These are phyloP conservation scores for Chlamydomonas applanata DNA, from an alignment of 139 green algal species.

Conservation along the genomic window DNA sequence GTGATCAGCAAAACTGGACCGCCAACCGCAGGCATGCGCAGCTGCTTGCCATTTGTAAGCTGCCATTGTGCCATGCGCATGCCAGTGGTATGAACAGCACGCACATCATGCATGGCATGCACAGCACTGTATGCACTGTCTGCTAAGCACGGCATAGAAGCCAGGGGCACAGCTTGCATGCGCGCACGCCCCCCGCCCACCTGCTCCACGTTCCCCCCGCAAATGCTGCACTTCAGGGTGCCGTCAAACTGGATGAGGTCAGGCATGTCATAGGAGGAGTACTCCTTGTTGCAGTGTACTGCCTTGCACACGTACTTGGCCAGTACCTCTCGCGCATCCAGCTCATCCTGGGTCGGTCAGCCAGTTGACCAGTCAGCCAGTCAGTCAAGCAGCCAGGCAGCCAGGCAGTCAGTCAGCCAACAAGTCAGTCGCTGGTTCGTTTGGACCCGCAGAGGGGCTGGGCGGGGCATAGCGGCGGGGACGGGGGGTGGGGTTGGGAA, in stretches of 20 bases:
- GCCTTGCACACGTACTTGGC: conserved; percentile 22
- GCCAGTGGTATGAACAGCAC: too few relatives aligned
- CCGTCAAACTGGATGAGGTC: conserved; percentile 17
- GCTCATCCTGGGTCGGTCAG: conserved; percentile 33
- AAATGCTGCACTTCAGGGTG: conserved; percentile 23
- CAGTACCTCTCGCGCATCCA: conserved; percentile 20
- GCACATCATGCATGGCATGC: too few relatives aligned
- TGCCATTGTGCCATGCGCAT: too few relatives aligned
- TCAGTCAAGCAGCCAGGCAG: too few relatives aligned
- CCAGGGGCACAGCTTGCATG: too few relatives aligned
- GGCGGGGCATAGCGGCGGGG: neutral
- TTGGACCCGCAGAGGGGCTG: neutral
- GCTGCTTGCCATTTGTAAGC: too few relatives aligned
- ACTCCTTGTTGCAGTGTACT: conserved; percentile 14
- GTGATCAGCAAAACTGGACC: neutral
- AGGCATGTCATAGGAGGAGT: conserved; percentile 1
- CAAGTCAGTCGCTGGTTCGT: neutral
- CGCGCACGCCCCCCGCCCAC: conserved; percentile 4
- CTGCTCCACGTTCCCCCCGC: conserved; percentile 11
- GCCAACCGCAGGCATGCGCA: neutral
- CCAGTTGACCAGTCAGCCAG: neutral
- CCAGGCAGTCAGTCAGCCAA: too few relatives aligned
- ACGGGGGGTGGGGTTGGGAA: neutral
- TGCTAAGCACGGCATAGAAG: too few relatives aligned
- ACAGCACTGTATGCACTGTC: too few relatives aligned